These are phyloP conservation scores for Suillus bovinus DNA, from an alignment of 768 basidiomycete species.

Conservation along the genomic window DNA sequence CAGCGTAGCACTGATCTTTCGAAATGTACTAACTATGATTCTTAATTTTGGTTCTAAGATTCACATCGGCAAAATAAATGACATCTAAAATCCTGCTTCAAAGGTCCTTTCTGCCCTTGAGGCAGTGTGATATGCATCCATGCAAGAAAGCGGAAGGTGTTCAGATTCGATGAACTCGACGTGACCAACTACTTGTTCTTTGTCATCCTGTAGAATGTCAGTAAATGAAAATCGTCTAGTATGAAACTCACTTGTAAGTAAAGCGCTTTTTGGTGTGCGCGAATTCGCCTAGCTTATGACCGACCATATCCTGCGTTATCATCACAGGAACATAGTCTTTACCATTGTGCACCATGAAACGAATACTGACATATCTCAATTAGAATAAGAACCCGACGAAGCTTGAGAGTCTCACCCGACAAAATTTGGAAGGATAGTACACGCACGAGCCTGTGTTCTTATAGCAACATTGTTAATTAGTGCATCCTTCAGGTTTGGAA, in stretches of 20 bases:
- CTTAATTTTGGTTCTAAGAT: slow-evolving; percentile 6
- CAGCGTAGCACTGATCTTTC: not conserved
- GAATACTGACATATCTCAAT: slow-evolving; percentile 49
- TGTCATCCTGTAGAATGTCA: slow-evolving; percentile 32
- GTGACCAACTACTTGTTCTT: slow-evolving; percentile 40
- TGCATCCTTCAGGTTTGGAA: slow-evolving; percentile 84
- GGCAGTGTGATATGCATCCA: not conserved
- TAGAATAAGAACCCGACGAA: not conserved
- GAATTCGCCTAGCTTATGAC: slow-evolving; percentile 97
- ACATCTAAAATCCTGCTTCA: slow-evolving; percentile 5
- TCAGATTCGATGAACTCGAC: not conserved
- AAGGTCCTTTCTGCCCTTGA: not conserved
- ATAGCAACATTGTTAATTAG: slow-evolving; percentile 82
- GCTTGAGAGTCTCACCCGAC: slow-evolving; percentile 68
- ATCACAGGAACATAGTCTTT: slow-evolving; percentile 84
- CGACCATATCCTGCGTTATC: slow-evolving; percentile 97
- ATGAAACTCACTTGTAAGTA: slow-evolving; percentile 70
- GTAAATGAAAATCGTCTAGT: slow-evolving; percentile 9
- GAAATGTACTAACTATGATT: not conserved
- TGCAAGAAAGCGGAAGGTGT: not conserved
- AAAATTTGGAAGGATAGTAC: slow-evolving; percentile 94
- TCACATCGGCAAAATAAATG: slow-evolving; percentile 4
- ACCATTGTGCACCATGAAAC: slow-evolving; percentile 94
- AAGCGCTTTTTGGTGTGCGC: slow-evolving; percentile 87
- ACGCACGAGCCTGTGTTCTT: slow-evolving; percentile 82